A percentile compares a stretch with the other conserved stretches of the same genome.
Evolutionary conservation across 2,329 filamentous ascomycete species (phyloP).

Genomic region (Phaeophleospora eucalypticola): DNA sequence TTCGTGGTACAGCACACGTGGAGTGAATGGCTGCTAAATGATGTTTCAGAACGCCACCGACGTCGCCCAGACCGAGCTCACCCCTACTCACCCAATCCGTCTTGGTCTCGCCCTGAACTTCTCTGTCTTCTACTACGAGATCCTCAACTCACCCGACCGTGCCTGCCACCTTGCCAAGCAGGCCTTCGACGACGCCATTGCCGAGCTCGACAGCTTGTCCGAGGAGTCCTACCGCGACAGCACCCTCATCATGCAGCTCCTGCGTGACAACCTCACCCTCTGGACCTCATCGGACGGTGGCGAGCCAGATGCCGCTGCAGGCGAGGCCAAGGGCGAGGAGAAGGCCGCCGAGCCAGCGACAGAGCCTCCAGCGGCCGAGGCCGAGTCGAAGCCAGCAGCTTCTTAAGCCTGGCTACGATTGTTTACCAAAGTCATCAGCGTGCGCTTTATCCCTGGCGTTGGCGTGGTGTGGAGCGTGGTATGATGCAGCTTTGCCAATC

Average conservation of each 20-base stretch:
- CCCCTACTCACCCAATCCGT: slow-evolving; percentile 95
- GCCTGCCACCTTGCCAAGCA: slow-evolving; percentile 99
- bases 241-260: slow-evolving; percentile 98
- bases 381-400: slow-evolving; percentile 23
- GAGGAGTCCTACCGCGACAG: slow-evolving; percentile 99
- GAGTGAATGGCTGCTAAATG: slow-evolving; percentile 17
- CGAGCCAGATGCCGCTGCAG: slow-evolving; percentile 65
- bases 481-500: slow-evolving; percentile 14
- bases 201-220: slow-evolving; percentile 94
- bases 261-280: slow-evolving; percentile 95
- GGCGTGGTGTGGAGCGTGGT: slow-evolving; percentile 15
- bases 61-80: slow-evolving; percentile 95
- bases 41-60: slow-evolving; percentile 79
- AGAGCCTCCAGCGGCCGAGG: slow-evolving; percentile 44
- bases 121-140: slow-evolving; percentile 99
- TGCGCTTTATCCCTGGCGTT: slow-evolving; percentile 17
- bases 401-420: slow-evolving; percentile 16
- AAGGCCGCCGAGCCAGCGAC: slow-evolving; percentile 40
- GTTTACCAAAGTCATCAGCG: slow-evolving; percentile 17
- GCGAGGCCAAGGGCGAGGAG: slow-evolving; percentile 48
- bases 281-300: slow-evolving; percentile 92
- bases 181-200: slow-evolving; percentile 97
- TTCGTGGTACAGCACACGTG: slow-evolving; percentile 8
- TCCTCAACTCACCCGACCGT: slow-evolving; percentile 94
- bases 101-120: slow-evolving; percentile 98